Evolutionary conservation across 106 monocot species (phyloP).

Genomic region (Triglochin maritima): DNA sequence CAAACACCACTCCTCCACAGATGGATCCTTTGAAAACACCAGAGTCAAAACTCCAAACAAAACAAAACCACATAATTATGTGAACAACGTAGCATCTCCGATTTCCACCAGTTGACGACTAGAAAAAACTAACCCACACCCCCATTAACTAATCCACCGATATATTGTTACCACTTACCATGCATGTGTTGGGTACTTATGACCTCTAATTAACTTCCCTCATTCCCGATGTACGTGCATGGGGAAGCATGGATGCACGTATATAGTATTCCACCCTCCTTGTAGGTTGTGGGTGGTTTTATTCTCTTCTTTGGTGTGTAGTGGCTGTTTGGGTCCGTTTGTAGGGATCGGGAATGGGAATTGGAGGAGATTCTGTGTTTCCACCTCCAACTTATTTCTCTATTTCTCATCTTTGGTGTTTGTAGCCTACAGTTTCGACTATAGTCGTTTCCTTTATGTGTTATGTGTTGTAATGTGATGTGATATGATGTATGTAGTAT

Average conservation of each 20-base stretch:
- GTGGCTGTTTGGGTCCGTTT: constrained; percentile 7
- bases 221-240: background rate
- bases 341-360: constrained; percentile 8
- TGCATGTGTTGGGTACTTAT: too few species aligned
- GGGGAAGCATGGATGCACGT: background rate
- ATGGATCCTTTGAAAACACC: background rate
- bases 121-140: too few species aligned
- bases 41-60: background rate
- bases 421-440: background rate
- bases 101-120: too few species aligned
- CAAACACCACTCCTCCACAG: background rate
- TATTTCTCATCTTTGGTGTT: background rate
- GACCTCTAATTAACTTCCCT: background rate
- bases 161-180: too few species aligned
- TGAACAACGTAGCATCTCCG: too few species aligned
- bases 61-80: background rate
- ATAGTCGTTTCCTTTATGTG: too few species aligned
- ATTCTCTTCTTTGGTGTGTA: constrained; percentile 3
- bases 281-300: constrained; percentile 2
- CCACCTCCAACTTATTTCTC: background rate
- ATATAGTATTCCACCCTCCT: background rate
- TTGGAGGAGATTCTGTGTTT: background rate
- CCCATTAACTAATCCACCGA: too few species aligned
- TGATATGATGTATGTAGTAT: too few species aligned
- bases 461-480: too few species aligned